Conservation (phyloP, 2,329 filamentous ascomycete genomes). For the Colletotrichum echinochloae region DNA sequence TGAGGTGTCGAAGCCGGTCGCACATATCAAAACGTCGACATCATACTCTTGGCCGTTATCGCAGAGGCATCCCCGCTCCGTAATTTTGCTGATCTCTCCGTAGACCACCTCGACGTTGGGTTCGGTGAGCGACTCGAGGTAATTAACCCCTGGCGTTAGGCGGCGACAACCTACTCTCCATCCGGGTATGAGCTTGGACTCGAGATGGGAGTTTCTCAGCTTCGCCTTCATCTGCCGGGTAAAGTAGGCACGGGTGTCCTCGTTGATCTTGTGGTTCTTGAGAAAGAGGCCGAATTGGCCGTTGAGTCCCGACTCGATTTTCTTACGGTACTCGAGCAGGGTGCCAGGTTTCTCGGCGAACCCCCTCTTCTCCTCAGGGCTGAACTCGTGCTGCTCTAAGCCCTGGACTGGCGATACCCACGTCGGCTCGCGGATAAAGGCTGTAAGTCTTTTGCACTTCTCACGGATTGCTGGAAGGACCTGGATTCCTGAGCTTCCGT, state of each 20-base stretch:
- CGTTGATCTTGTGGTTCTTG: slow-evolving; percentile 54
- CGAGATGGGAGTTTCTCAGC: slow-evolving; percentile 47
- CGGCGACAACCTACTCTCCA: slow-evolving; percentile 45
- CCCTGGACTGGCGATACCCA: no score
- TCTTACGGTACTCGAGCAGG: slow-evolving; percentile 56
- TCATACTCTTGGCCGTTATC: slow-evolving; percentile 46
- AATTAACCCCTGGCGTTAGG: slow-evolving; percentile 43
- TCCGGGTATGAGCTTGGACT: slow-evolving; percentile 42
- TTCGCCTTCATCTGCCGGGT: slow-evolving; percentile 53
- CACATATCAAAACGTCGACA: slow-evolving; percentile 45
- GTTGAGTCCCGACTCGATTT: slow-evolving; percentile 59
- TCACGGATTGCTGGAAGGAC: no score
- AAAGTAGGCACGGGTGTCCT: slow-evolving; percentile 55
- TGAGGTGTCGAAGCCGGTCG: slow-evolving; percentile 45
- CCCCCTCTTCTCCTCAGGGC: no score
- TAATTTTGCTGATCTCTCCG: slow-evolving; percentile 48
- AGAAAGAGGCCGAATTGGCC: slow-evolving; percentile 61
- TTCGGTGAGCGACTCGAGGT: slow-evolving; percentile 45
- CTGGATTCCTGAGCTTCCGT: no score
- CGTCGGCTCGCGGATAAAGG: no score
- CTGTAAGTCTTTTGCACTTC: no score
- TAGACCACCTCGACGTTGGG: slow-evolving; percentile 51
- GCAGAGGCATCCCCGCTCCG: slow-evolving; percentile 45
- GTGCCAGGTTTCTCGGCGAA: no score
- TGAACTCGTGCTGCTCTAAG: no score